A percentile compares a stretch with the other conserved stretches of the same genome.
These are phyloP conservation scores for Umbelopsis ramanniana DNA, from an alignment of 192 early-diverging fungal species.

Conservation along the genomic window DNA sequence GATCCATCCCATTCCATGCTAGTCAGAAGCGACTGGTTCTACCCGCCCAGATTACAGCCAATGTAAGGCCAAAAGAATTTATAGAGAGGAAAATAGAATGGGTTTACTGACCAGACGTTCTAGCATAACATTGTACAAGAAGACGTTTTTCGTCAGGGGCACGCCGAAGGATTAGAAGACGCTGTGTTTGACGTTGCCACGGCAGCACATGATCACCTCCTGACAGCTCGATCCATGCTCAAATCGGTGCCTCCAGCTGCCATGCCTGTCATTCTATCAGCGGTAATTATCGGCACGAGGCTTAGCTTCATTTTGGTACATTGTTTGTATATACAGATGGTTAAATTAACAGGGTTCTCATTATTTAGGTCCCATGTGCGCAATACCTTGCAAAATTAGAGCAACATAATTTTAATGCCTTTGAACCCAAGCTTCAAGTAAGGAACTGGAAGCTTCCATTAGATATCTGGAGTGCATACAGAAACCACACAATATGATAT, in stretches of 20 bases:
- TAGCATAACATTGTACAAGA: constrained; percentile 81
- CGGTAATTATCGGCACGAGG: constrained; percentile 45
- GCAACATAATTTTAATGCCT: constrained; percentile 79
- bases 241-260: constrained; percentile 61
- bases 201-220: constrained; percentile 75
- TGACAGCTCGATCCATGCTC: constrained; percentile 68
- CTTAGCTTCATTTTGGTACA: background rate
- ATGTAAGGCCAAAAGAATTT: constrained; percentile 50
- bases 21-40: constrained; percentile 70
- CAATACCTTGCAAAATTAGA: constrained; percentile 80
- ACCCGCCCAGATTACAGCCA: constrained; percentile 76
- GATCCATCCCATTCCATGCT: constrained; percentile 76
- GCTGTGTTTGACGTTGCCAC: constrained; percentile 89
- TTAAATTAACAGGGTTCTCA: background rate
- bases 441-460: constrained; percentile 68
- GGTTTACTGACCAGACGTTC: background rate
- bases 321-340: constrained; percentile 3
- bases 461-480: constrained; percentile 59
- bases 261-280: constrained; percentile 72
- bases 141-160: constrained; percentile 65
- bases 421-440: constrained; percentile 70
- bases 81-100: background rate
- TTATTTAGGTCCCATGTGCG: constrained; percentile 63
- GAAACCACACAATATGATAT: constrained; percentile 41
- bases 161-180: constrained; percentile 67